Percentiles rank a stretch among this genome's conserved stretches.
These are phyloP conservation scores for Gleditsia sinensis DNA, from an alignment of 306 rosid genomes.

Conservation along the genomic window DNA sequence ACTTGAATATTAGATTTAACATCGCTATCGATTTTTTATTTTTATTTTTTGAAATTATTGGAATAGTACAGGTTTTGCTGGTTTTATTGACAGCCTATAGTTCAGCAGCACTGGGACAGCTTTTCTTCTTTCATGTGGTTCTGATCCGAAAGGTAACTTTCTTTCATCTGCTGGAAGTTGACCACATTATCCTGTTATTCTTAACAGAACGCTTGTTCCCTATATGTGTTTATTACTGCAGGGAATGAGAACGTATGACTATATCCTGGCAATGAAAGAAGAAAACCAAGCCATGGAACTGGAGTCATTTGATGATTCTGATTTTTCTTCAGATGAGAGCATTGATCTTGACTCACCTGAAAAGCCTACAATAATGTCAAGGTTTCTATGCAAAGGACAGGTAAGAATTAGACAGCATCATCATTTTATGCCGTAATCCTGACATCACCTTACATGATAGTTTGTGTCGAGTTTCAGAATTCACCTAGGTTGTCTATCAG, in stretches of 20 bases:
- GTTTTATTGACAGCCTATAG: conserved; percentile 73
- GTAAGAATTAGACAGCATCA: conserved; percentile 40
- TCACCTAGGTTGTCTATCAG: conserved; percentile 69
- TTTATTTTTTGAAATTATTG: conserved; percentile 8
- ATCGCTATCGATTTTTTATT: conserved; percentile 21
- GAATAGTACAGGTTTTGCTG: conserved; percentile 66
- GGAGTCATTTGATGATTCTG: conserved; percentile 66
- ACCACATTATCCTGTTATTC: too few species aligned
- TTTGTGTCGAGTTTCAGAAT: conserved; percentile 54
- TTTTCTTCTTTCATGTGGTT: conserved; percentile 92
- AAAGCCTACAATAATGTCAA: conserved; percentile 62
- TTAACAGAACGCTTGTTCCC: conserved; percentile 4
- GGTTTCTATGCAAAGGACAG: conserved; percentile 64
- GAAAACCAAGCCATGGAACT: conserved; percentile 63
- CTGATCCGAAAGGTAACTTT: conserved; percentile 79
- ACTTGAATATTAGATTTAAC: conserved; percentile 17
- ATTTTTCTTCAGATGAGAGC: conserved; percentile 72
- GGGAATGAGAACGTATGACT: conserved; percentile 95
- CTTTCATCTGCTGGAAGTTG: background rate
- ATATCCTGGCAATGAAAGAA: conserved; percentile 87
- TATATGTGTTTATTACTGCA: conserved; percentile 33
- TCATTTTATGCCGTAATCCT: conserved; percentile 8
- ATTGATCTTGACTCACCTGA: conserved; percentile 78
- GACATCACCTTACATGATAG: conserved; percentile 21
- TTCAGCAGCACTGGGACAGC: conserved; percentile 91